Conservation (phyloP, 257 asterid genomes). For the Ocimum tenuiflorum region DNA sequence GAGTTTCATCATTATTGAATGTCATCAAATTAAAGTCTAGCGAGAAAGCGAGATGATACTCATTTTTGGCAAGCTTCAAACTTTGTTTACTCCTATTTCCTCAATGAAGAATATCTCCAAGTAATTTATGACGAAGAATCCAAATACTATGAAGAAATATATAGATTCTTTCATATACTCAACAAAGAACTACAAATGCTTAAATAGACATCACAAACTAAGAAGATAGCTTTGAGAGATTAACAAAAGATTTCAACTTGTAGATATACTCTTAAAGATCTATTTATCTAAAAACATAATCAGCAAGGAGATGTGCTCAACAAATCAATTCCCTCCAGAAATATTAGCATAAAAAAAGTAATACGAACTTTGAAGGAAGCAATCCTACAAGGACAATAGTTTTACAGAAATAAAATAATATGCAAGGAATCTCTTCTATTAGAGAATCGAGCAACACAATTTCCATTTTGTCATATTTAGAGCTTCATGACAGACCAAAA, state of each 20-base stretch:
- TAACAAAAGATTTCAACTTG: too few species aligned
- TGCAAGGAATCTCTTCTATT: neutral
- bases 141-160: too few species aligned
- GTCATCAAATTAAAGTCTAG: neutral
- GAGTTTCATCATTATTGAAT: neutral
- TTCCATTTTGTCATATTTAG: neutral
- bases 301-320: too few species aligned
- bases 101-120: neutral
- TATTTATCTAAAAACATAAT: too few species aligned
- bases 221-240: too few species aligned
- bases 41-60: neutral
- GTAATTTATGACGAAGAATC: slow-evolving; percentile 4
- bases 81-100: neutral
- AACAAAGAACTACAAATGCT: too few species aligned
- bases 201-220: too few species aligned
- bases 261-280: too few species aligned
- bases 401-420: neutral
- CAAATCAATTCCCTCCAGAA: neutral
- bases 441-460: neutral
- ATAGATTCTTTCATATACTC: too few species aligned
- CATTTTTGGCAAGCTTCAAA: neutral
- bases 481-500: too few species aligned
- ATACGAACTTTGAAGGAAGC: neutral
- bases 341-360: neutral
- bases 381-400: neutral